These are phyloP conservation scores for Coemansia sp. DNA, from an alignment of 192 early-diverging fungal genomes.

Conservation along the genomic window DNA sequence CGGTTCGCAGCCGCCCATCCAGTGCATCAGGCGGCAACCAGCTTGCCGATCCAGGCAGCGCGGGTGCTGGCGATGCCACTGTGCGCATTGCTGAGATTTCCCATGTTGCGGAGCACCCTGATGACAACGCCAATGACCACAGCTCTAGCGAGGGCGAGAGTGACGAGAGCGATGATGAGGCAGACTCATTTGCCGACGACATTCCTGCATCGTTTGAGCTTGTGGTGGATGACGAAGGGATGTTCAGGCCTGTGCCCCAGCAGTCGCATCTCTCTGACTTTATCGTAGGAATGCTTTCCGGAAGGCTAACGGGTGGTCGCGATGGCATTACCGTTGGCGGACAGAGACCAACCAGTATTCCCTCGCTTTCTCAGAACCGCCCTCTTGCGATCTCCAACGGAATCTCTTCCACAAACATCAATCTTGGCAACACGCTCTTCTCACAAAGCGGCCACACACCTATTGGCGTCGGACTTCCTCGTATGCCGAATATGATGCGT, in stretches of 20 bases:
- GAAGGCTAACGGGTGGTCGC: constrained; percentile 6
- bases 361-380: constrained; percentile 14
- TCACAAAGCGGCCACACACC: background rate
- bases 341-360: constrained; percentile 11
- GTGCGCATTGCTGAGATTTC: constrained; percentile 1
- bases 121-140: constrained; percentile 8
- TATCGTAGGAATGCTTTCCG: constrained; percentile 32
- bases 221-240: constrained; percentile 27
- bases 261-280: constrained; percentile 23
- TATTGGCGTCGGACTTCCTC: constrained; percentile 27
- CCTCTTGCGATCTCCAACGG: constrained; percentile 32
- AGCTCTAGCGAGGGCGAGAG: constrained; percentile 17
- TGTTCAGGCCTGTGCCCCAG: background rate
- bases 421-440: constrained; percentile 3
- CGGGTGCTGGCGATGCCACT: background rate
- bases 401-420: constrained; percentile 6
- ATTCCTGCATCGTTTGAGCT: constrained; percentile 38
- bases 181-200: constrained; percentile 32
- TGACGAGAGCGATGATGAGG: constrained; percentile 34
- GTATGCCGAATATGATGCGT: constrained; percentile 28
- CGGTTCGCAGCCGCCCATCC: constrained; percentile 17
- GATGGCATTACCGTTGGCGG: constrained; percentile 8
- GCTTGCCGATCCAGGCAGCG: background rate
- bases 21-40: constrained; percentile 16
- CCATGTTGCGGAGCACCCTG: constrained; percentile 13